Base-by-base conservation (phyloP, 1,284 basidiomycete genomes). In the Microbotryum saponariae region DNA sequence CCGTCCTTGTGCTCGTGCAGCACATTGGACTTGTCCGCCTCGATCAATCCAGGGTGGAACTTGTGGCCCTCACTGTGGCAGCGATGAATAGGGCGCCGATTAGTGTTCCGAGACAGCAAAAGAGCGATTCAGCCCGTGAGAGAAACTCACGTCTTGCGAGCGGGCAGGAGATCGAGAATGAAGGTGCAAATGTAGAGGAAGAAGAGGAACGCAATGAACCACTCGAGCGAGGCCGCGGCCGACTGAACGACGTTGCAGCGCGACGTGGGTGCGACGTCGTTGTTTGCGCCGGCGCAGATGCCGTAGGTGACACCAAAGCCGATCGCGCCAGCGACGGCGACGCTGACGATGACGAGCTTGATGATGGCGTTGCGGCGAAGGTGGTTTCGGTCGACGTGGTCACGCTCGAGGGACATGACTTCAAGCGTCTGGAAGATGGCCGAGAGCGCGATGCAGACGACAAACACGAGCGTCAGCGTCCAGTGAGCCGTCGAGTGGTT, bases 361-460 rank as follows among this genome's bases (percentile, higher is more conserved):
- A 76, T 58, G 59, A 79, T 73, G 8, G 78, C 77, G 66, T 77
- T 78, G 44, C 78, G 70, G 29, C 73, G 69, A 18, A 81, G 71
- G 45, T 77, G 77, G 18, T 65, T 61, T 42, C 77, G 70, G 46
- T 79, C 75, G 31, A 55, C 54, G 59, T 74, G 70, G 31, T 62
- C 62, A n/a, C 63, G 58, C 18, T 68, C 64, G 21, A 73, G 62
- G 68, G 74, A 72, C 58, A 77, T 75, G 45, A 80, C 70, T 66
- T 81, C 77, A 37, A 75, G 71, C 3, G 77, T 75, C 65, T 81
- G 80, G 70, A 77, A 77, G 51, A 78, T 73, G 37, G 79, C 79
- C 16, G 76, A 77, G 18, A 81, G 60, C 18, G 78, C 79, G 12
- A 78, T 74, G 57, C 74, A 75, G 42, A 78, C 74, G 59, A 81